Percentiles rank a stretch among this genome's conserved stretches.
phyloP scores from a whole-genome alignment of 306 rosid species.

The Dryas alaskensis region DNA sequence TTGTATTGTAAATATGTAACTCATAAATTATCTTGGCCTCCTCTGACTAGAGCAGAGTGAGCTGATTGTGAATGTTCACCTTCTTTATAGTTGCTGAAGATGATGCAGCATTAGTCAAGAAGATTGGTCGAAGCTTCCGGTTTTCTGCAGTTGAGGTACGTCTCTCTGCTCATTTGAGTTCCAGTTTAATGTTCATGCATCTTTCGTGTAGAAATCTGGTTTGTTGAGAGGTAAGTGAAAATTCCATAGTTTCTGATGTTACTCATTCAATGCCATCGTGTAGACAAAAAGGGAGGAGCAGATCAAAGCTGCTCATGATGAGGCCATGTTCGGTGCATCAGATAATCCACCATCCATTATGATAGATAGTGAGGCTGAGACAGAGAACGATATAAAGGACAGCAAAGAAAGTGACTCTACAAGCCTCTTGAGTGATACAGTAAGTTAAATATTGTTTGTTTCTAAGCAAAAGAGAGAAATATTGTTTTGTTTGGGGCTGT shows the following conservation, averaged over 20 bases:
- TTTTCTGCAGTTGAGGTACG: constrained; percentile 77
- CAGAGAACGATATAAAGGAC: constrained; percentile 42
- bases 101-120: constrained; percentile 67
- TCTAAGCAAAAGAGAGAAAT: neutral
- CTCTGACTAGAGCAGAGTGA: constrained; percentile 20
- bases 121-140: constrained; percentile 85
- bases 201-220: neutral
- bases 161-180: constrained; percentile 13
- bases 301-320: constrained; percentile 84
- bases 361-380: constrained; percentile 53
- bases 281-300: constrained; percentile 77
- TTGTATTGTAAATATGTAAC: neutral
- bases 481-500: neutral
- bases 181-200: constrained; percentile 19
- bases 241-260: neutral
- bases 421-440: constrained; percentile 77
- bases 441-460: constrained; percentile 22
- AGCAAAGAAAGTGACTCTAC: constrained; percentile 37
- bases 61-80: constrained; percentile 11
- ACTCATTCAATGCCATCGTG: constrained; percentile 15
- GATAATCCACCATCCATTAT: constrained; percentile 33
- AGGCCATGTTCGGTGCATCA: constrained; percentile 85
- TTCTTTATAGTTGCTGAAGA: constrained; percentile 76
- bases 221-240: neutral
- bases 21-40: neutral